Percentiles rank a stretch among this genome's conserved stretches.
Evolutionary conservation across 1,139 yeast species (phyloP).

Genomic region (Meyerozyma smithsonii): DNA sequence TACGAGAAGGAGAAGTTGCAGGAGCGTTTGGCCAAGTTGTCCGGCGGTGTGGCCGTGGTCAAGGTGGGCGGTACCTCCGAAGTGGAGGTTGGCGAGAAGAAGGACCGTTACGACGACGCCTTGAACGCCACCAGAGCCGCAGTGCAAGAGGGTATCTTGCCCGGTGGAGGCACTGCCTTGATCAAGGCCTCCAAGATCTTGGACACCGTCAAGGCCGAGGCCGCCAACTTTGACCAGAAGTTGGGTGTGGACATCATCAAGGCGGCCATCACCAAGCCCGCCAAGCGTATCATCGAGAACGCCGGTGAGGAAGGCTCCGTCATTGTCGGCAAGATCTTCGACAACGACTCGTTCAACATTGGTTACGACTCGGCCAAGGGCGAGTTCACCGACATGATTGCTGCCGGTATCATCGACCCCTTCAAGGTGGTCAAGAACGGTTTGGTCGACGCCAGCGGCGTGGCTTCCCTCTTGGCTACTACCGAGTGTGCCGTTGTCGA

Average conservation of each 20-base stretch:
- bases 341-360: slow-evolving; percentile 77
- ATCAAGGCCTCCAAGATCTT: slow-evolving; percentile 87
- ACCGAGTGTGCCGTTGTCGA: slow-evolving; percentile 99
- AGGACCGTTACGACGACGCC: slow-evolving; percentile 99
- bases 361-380: slow-evolving; percentile 96
- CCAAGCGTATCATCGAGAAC: slow-evolving; percentile 93
- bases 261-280: slow-evolving; percentile 96
- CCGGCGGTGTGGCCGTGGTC: slow-evolving; percentile 99
- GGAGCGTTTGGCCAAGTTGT: slow-evolving; percentile 96
- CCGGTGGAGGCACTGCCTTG: slow-evolving; percentile 99
- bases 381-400: slow-evolving; percentile 93
- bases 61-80: slow-evolving; percentile 98
- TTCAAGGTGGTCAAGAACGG: slow-evolving; percentile 98
- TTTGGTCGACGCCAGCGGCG: slow-evolving; percentile 95
- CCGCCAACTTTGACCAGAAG: slow-evolving; percentile 94
- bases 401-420: slow-evolving; percentile 98
- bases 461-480: slow-evolving; percentile 95
- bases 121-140: slow-evolving; percentile 99
- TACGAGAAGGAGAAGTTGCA: slow-evolving; percentile 97
- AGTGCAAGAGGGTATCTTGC: slow-evolving; percentile 97
- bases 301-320: slow-evolving; percentile 99
- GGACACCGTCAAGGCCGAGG: slow-evolving; percentile 59
- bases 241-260: slow-evolving; percentile 95
- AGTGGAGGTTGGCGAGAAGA: slow-evolving; percentile 99
- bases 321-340: slow-evolving; percentile 91